Evolutionary conservation across 352 stramenopile species (phyloP).

Genomic region (Phytophthora uliginosa): DNA sequence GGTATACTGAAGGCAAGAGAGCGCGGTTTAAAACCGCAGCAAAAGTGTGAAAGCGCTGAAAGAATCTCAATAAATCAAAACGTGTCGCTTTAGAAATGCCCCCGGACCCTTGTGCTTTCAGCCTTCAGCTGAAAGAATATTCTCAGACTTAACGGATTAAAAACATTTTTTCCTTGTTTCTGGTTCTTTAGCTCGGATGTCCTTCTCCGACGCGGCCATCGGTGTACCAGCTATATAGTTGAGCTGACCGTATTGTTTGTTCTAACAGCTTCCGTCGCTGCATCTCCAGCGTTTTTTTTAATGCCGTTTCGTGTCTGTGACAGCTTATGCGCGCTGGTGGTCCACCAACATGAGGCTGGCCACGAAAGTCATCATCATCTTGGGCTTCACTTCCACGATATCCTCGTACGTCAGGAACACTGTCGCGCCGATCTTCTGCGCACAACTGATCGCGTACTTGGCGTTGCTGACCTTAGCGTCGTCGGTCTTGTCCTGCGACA

Average conservation of each 20-base stretch:
- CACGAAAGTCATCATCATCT: constrained; percentile 95
- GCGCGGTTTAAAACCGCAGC: no score
- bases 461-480: constrained; percentile 93
- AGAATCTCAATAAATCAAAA: no score
- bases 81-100: no score
- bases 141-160: background rate
- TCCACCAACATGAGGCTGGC: constrained; percentile 89
- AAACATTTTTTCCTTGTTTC: background rate
- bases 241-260: background rate
- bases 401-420: constrained; percentile 96
- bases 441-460: constrained; percentile 95
- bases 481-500: constrained; percentile 64
- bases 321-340: constrained; percentile 50
- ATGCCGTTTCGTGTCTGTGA: background rate
- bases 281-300: constrained; percentile 1
- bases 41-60: no score
- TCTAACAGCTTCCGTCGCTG: constrained; percentile 34
- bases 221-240: constrained; percentile 2
- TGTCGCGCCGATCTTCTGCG: constrained; percentile 92
- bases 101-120: no score
- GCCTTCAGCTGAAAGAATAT: no score
- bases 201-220: background rate
- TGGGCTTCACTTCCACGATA: constrained; percentile 95
- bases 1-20: no score
- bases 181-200: background rate